Conservation (phyloP, 1,284 basidiomycete genomes). For the Microbotryum violaceum region DNA sequence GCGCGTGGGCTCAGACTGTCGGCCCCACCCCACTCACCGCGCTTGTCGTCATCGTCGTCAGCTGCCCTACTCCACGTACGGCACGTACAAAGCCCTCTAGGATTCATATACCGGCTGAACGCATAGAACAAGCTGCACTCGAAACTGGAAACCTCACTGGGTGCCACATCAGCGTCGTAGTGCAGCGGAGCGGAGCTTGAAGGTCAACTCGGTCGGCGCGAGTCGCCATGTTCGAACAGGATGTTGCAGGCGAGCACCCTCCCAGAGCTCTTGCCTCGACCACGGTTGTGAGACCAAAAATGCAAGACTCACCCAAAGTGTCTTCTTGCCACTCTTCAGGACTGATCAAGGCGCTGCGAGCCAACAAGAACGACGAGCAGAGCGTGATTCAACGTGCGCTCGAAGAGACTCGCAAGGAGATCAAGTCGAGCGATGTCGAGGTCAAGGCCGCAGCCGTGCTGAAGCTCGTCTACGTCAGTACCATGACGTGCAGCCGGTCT, state of each 20-base stretch:
- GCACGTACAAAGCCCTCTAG: no score
- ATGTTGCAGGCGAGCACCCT: constrained; percentile 17
- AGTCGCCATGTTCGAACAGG: constrained; percentile 25
- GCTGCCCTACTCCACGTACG: no score
- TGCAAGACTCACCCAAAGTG: neutral
- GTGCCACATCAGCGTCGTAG: no score
- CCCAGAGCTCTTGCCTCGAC: neutral
- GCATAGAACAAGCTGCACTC: no score
- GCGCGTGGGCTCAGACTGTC: no score
- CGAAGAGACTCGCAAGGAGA: constrained; percentile 75
- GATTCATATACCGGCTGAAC: no score
- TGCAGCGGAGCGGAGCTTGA: no score
- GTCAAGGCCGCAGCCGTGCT: constrained; percentile 90
- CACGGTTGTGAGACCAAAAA: neutral
- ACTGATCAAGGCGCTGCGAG: constrained; percentile 37
- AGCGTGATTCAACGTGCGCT: constrained; percentile 47
- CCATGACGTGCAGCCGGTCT: neutral
- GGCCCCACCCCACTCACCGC: no score
- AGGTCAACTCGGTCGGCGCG: no score
- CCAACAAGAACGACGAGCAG: constrained; percentile 43
- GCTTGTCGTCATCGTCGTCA: no score
- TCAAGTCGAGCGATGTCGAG: constrained; percentile 90
- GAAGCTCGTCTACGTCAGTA: constrained; percentile 88
- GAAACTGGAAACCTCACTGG: no score
- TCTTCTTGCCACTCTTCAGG: constrained; percentile 1